Evolutionary conservation across 1,139 yeast species (phyloP).

Genomic region (Zygosaccharomyces sapae): DNA sequence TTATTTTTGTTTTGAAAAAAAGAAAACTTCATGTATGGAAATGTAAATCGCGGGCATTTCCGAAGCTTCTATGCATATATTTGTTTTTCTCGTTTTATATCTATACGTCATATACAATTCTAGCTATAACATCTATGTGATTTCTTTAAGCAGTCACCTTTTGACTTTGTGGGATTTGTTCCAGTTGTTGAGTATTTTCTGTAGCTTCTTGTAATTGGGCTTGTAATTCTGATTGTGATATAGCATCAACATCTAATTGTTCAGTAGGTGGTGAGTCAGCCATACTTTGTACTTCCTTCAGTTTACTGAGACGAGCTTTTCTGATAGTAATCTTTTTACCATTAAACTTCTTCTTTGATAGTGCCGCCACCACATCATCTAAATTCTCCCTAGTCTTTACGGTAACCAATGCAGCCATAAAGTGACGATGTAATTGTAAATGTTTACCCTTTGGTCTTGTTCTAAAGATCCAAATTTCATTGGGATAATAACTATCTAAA

Average conservation of each 20-base stretch:
- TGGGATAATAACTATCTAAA: conserved; percentile 46
- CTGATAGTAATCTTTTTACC: conserved; percentile 40
- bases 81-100: neutral
- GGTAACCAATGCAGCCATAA: conserved; percentile 53
- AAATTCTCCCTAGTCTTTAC: conserved; percentile 45
- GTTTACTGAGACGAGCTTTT: conserved; percentile 43
- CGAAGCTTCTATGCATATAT: neutral
- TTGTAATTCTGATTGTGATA: neutral
- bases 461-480: conserved; percentile 46
- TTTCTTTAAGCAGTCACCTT: neutral
- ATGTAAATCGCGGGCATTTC: conserved; percentile 1
- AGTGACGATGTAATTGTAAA: conserved; percentile 33
- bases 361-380: conserved; percentile 42
- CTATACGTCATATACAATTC: neutral
- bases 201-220: neutral
- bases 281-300: conserved; percentile 43
- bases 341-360: conserved; percentile 36
- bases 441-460: conserved; percentile 34
- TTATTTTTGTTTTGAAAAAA: neutral
- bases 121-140: neutral
- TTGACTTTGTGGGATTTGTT: neutral
- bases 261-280: conserved; percentile 28
- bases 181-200: neutral
- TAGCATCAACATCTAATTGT: neutral
- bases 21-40: neutral